phyloP scores from a whole-genome alignment of 257 asterid genomes.

The Dorcoceras hygrometricum region DNA sequence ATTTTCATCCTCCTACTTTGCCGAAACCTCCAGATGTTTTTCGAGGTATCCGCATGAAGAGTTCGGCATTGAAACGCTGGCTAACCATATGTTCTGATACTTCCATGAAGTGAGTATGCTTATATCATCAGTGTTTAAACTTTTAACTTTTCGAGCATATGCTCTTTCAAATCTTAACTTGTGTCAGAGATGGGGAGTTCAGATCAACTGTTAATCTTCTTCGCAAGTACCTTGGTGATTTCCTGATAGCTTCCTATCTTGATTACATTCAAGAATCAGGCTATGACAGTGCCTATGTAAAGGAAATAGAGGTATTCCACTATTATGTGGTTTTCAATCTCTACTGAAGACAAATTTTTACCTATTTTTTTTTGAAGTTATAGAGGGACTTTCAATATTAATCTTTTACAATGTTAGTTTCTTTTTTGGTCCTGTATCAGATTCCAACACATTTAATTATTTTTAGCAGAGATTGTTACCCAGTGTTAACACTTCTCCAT shows the following conservation, averaged over 20 bases:
- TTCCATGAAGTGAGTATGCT: slow-evolving; percentile 53
- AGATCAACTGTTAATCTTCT: slow-evolving; percentile 68
- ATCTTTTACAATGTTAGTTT: not conserved
- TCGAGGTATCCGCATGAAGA: slow-evolving; percentile 82
- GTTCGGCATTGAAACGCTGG: slow-evolving; percentile 80
- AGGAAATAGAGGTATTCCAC: slow-evolving; percentile 78
- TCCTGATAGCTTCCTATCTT: slow-evolving; percentile 83
- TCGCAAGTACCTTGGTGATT: slow-evolving; percentile 95
- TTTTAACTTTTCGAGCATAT: slow-evolving; percentile 19
- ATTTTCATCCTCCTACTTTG: slow-evolving; percentile 60
- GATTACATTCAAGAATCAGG: slow-evolving; percentile 78
- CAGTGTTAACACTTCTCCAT: not conserved
- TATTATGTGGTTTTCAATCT: not conserved
- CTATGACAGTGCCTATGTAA: slow-evolving; percentile 60
- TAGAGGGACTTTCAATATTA: not conserved
- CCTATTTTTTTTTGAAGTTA: not conserved
- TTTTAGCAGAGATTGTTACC: not conserved
- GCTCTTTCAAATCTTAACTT: slow-evolving; percentile 22
- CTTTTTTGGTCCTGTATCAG: not conserved
- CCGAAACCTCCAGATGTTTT: slow-evolving; percentile 75
- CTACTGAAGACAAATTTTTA: not conserved
- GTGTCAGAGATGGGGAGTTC: slow-evolving; percentile 68
- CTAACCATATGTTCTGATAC: slow-evolving; percentile 82
- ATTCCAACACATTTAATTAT: not conserved
- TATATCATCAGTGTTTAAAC: not conserved